Base-by-base conservation (phyloP, 108 stramenopile genomes). In the Fragilariopsis cylindrus region DNA sequence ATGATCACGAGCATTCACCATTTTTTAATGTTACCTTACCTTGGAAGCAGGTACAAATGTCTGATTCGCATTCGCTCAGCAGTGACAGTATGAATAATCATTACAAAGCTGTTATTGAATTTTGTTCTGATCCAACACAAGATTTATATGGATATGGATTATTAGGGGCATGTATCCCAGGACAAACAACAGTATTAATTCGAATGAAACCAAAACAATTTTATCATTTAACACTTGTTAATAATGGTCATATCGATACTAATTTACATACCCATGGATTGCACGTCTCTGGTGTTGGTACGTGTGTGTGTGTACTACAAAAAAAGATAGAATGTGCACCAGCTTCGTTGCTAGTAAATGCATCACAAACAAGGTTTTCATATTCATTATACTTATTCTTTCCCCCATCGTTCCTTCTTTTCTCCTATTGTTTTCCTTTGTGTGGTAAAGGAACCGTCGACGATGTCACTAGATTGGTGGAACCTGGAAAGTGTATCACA, bases 221-320 rank as follows among this genome's bases (percentile, higher is more conserved):
- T 44, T 76, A 76, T 30, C 65, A 64, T n/a, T 48, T 76, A 21
- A 65, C 67, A 5, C 68, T 76, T 11, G 52, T 76, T 58, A 76
- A 76, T 47, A 50, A 57, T 12, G 65, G 67, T 2, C 50, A 64
- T 30, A 50, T 66, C 53, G 65, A 65, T 50, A 76, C 75, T 13
- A 76, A 76, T 48, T 3, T 76, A 15, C 75, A 76, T 55, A 60
- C 67, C 44, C 75, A 76, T 56, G 75, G 75, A 9, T 42, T 76
- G 44, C 75, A 76, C 46, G 68, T 76, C 50, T 76, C 75, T 16
- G 75, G 75, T 5, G 75, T 76, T 5, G 75, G 71, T 12, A 72
- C 21, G 21, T 9, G 11, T 43, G 30, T 30, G 2, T 30, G 1
- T 30, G 30, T 30, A 30, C 30, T 30, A 2, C 30, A 30, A 30